Conservation (phyloP, 73 alveolate genomes). For the Paramecium biaurelia region DNA sequence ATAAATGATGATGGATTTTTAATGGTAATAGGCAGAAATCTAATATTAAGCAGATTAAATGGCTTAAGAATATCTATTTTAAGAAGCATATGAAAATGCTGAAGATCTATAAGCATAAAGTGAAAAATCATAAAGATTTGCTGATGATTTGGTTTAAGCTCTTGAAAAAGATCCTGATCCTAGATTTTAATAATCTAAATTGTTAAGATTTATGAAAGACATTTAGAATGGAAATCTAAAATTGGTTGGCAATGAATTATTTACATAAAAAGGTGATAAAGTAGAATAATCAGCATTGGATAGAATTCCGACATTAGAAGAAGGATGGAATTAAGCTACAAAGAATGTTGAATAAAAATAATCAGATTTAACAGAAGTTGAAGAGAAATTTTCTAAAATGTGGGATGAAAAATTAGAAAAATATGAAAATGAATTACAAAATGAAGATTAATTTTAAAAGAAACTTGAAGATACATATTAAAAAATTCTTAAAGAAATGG, state of each 20-base stretch:
- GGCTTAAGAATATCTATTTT: conserved; percentile 27
- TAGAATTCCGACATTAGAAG: not conserved
- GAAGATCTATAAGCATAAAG: not conserved
- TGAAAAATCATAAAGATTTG: not conserved
- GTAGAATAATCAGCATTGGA: conserved; percentile 45
- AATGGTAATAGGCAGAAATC: conserved; percentile 4
- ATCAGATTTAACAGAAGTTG: not conserved
- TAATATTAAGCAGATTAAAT: conserved; percentile 33
- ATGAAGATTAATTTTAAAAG: not conserved
- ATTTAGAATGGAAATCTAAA: not conserved
- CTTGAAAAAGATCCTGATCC: conserved; percentile 43
- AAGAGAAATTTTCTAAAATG: not conserved
- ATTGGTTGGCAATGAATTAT: not conserved
- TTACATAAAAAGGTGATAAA: not conserved
- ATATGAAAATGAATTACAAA: conserved; percentile 4
- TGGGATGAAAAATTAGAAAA: conserved; percentile 18
- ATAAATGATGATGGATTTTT: conserved; percentile 14
- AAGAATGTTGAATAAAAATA: not conserved
- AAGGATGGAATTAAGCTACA: not conserved
- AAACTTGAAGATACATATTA: conserved; percentile 8
- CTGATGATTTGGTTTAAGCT: not conserved
- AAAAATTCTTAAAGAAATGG: not conserved
- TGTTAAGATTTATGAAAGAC: not conserved
- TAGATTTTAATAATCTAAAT: conserved; percentile 23
- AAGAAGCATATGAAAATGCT: conserved; percentile 43